Evolutionary conservation across 768 basidiomycete species (phyloP), one percentile per base, ranked within the genome.

Genomic region (Lyophyllum shimeji): DNA sequence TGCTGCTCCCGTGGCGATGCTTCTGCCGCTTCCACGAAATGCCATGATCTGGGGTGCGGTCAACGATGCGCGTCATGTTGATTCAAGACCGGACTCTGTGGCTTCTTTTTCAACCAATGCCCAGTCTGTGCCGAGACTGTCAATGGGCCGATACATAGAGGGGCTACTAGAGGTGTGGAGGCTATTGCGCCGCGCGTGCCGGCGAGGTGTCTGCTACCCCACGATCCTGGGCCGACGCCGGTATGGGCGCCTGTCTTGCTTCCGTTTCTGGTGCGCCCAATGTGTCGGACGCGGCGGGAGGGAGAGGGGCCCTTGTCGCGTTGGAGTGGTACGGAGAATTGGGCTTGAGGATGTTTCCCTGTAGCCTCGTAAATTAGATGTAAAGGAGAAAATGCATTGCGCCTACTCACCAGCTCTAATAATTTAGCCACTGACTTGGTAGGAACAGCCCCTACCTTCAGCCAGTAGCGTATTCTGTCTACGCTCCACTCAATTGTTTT

Each of bases 401-500:
- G 7, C n/a, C 15, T 18, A 78, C 89, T 65, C 64, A 94, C 96
- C 79, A 86, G 75, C 67, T 89, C 85, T 65, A 98, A 71, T 60
- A 98, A 65, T 63, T 80, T 86, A 39, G 87, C 82, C 4, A 90
- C 92, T 6, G 87, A 78, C 65, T 86, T 85, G 44, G 84, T 89
- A 0, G 96, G 96, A 57, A 82, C 70, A 31, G 96, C 96, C 0
- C 95, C 95, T 17, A 88, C 83, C 31, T 80, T 80, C 37, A 98
- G 71, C 96, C 96, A 98, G 66, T 91, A 93, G 56, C 81, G 80
- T 69, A 98, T 92, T 67, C 96, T 84, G 63, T 91, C 87, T 23
- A 88, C 86, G 70, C 93, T 94, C 95, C 95, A 98, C 63, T 87
- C 82, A 53, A 98, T 77, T 31, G 82, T 85, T 72, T 95, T 96